phyloP scores from a whole-genome alignment of 805 yeast species.

The Ogataea polymorpha region DNA sequence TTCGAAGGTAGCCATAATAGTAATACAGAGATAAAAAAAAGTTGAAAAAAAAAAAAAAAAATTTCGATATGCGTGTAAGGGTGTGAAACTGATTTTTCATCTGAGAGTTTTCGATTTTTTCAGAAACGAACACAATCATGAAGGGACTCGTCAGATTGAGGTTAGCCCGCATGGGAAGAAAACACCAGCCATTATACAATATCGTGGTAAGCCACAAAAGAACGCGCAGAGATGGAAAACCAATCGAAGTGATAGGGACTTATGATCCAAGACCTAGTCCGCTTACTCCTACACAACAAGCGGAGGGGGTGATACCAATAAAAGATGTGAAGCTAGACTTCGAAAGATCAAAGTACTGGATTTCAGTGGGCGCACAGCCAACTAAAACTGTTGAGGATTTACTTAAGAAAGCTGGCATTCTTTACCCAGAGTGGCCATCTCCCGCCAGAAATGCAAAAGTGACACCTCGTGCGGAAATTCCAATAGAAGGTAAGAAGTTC shows the following conservation, averaged over 20 bases:
- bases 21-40: background rate
- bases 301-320: conserved; percentile 52
- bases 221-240: conserved; percentile 81
- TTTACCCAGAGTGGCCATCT: conserved; percentile 57
- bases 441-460: conserved; percentile 33
- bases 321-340: conserved; percentile 86
- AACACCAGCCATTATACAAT: conserved; percentile 82
- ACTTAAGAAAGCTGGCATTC: conserved; percentile 74
- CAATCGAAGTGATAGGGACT: conserved; percentile 93
- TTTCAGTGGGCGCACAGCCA: conserved; percentile 96
- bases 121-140: conserved; percentile 28
- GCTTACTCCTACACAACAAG: conserved; percentile 56
- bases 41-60: conserved; percentile 1
- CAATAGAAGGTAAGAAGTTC: conserved; percentile 25
- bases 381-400: conserved; percentile 75
- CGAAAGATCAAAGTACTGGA: conserved; percentile 89
- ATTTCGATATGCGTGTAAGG: conserved; percentile 5
- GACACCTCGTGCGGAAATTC: conserved; percentile 20
- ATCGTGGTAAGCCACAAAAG: conserved; percentile 80
- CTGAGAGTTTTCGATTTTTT: conserved; percentile 1
- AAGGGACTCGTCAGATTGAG: conserved; percentile 82
- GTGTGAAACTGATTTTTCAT: background rate
- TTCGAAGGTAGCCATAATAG: conserved; percentile 9
- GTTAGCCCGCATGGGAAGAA: conserved; percentile 90
- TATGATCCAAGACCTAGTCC: conserved; percentile 82